These are phyloP conservation scores for Didymella pinodella DNA, from an alignment of 2,329 filamentous ascomycete species.

Conservation along the genomic window DNA sequence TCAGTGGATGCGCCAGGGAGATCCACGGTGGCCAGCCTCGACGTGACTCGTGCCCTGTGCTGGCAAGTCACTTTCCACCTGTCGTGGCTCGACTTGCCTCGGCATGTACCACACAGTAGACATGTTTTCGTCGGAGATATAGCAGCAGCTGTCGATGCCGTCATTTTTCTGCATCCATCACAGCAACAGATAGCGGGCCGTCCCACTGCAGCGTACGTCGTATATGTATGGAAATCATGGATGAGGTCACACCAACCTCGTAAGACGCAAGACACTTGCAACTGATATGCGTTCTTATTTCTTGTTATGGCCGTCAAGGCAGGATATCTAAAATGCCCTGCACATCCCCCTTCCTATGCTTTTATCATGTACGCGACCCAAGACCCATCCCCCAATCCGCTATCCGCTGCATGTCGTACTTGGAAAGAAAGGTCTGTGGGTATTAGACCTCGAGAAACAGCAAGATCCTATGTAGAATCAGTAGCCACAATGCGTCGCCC, in stretches of 20 bases:
- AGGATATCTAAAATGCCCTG: constrained; percentile 36
- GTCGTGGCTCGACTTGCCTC: constrained; percentile 1
- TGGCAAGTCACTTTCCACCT: constrained; percentile 3
- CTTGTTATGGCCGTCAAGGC: constrained; percentile 14
- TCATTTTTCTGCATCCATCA: neutral
- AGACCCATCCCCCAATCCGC: constrained; percentile 34
- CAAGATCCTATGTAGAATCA: constrained; percentile 9
- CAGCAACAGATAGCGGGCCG: constrained; percentile 9
- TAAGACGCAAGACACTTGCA: neutral
- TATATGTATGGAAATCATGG: neutral
- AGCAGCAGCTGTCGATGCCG: constrained; percentile 2
- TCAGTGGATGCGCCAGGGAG: neutral
- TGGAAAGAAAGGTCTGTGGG: constrained; percentile 34
- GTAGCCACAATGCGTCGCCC: constrained; percentile 23
- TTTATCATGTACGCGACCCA: constrained; percentile 34
- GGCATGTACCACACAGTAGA: neutral
- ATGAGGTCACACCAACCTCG: neutral
- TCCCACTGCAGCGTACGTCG: constrained; percentile 3
- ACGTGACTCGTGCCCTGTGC: neutral
- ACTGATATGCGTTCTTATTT: constrained; percentile 6
- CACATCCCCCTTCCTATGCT: constrained; percentile 40
- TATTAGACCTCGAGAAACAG: constrained; percentile 31
- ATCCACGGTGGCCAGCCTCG: constrained; percentile 8
- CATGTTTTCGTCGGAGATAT: neutral
- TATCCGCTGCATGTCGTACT: constrained; percentile 27